Percentiles rank a stretch among this genome's conserved stretches.
These are phyloP conservation scores for Leccinum proliferum DNA, from an alignment of 1,284 basidiomycete species.

Conservation along the genomic window DNA sequence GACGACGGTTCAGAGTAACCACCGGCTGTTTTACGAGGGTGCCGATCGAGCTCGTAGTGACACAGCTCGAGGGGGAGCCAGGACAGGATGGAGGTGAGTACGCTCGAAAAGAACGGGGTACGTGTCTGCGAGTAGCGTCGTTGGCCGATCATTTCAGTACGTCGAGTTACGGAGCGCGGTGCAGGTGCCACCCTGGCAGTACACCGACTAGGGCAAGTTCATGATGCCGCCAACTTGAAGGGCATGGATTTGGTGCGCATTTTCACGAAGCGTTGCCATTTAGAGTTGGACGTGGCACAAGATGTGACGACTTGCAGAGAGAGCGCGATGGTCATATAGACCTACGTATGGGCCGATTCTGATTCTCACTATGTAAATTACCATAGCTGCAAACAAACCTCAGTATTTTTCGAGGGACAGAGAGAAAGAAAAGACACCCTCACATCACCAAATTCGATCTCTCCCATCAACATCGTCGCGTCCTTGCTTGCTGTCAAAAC, in stretches of 20 bases:
- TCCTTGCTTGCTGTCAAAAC: conserved; percentile 88
- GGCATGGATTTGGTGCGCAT: conserved; percentile 15
- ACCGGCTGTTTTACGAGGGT: no score
- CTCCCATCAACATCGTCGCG: conserved; percentile 83
- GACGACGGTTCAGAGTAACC: no score
- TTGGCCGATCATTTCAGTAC: conserved; percentile 4
- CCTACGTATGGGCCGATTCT: not conserved
- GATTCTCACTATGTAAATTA: not conserved
- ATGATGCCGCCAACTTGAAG: conserved; percentile 13
- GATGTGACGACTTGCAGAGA: conserved; percentile 21
- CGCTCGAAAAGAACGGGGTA: no score
- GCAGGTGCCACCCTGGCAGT: conserved; percentile 18
- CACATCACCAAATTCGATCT: conserved; percentile 55
- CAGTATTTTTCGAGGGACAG: not conserved
- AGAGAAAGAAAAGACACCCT: not conserved
- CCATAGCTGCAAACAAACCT: not conserved
- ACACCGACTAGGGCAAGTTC: conserved; percentile 20
- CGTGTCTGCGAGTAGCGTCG: no score
- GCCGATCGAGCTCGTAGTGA: no score
- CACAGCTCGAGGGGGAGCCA: no score
- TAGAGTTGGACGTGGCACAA: conserved; percentile 20
- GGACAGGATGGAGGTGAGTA: no score
- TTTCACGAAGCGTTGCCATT: conserved; percentile 22
- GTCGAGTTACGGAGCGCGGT: conserved; percentile 17
- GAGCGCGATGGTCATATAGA: conserved; percentile 4